Conservation (phyloP, 768 basidiomycete species). For the Pleurotus salmoneostramineus region DNA sequence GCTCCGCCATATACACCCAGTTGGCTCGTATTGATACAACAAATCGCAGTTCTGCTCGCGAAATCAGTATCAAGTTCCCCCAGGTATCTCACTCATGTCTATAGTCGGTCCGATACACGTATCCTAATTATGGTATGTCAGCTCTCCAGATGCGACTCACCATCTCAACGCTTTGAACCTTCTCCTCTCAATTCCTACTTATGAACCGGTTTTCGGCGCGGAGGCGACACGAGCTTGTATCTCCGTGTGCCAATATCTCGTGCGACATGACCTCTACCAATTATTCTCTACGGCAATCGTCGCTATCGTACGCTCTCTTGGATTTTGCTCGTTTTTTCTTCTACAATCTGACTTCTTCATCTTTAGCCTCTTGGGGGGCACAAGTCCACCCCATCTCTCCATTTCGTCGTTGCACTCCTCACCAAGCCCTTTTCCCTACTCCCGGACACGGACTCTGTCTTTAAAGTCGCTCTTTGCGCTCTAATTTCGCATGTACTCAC, state of each 20-base stretch:
- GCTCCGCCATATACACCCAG: constrained; percentile 34
- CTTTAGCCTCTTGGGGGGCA: constrained; percentile 47
- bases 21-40: constrained; percentile 62
- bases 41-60: constrained; percentile 45
- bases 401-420: constrained; percentile 42
- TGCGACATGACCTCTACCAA: constrained; percentile 37
- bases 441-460: constrained; percentile 20
- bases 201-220: constrained; percentile 22
- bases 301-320: constrained; percentile 43
- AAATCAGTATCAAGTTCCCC: constrained; percentile 44
- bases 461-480: constrained; percentile 25
- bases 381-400: constrained; percentile 50
- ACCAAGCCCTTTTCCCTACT: constrained; percentile 33
- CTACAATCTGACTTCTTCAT: neutral
- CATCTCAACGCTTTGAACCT: constrained; percentile 51
- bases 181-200: constrained; percentile 33
- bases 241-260: neutral
- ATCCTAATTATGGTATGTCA: constrained; percentile 17
- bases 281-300: constrained; percentile 35
- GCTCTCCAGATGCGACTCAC: constrained; percentile 38
- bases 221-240: constrained; percentile 21
- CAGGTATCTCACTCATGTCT: constrained; percentile 33
- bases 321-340: neutral
- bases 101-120: neutral
- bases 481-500: constrained; percentile 59